Evolutionary conservation across 163 green algal genomes (phyloP).

Genomic region (Trebouxiophyceae sp.): DNA sequence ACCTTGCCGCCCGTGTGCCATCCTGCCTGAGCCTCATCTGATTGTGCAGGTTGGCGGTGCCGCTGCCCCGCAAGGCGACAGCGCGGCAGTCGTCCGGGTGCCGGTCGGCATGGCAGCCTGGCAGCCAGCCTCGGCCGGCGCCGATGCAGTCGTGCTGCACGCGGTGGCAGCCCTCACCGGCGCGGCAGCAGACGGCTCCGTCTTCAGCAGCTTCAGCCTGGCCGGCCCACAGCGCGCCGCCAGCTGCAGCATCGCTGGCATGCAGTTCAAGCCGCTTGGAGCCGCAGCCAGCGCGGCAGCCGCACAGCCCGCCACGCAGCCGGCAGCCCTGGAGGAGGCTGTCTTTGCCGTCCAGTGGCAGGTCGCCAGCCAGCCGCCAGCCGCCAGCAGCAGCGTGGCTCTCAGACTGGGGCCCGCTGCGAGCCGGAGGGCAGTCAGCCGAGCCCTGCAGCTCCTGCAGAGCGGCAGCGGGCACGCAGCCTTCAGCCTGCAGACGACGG

Average conservation of each 20-base stretch:
- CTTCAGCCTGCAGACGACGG: no score
- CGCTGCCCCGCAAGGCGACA: not conserved
- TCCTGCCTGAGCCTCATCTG: no score
- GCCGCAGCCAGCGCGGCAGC: no score
- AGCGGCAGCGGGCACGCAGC: no score
- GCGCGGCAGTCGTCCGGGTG: constrained; percentile 17
- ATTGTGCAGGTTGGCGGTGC: not conserved
- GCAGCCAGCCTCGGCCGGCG: not conserved
- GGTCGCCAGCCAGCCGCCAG: not conserved
- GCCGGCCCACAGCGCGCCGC: not conserved
- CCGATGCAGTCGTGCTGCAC: not conserved
- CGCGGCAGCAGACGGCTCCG: not conserved
- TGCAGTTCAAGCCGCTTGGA: constrained; percentile 11
- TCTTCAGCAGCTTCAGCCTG: constrained; percentile 5
- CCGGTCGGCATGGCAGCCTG: constrained; percentile 25
- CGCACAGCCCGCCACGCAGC: not conserved
- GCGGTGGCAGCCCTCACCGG: not conserved
- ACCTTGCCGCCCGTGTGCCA: no score
- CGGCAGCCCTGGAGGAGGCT: not conserved
- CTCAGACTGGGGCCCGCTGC: no score
- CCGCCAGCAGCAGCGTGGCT: not conserved
- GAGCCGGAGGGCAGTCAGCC: no score
- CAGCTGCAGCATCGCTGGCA: not conserved
- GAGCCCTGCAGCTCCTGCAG: no score
- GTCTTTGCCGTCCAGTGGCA: not conserved